Evolutionary conservation across 2,329 filamentous ascomycete genomes (phyloP), one percentile per base, ranked within the genome.

Genomic region (Fusarium phyllophilum): DNA sequence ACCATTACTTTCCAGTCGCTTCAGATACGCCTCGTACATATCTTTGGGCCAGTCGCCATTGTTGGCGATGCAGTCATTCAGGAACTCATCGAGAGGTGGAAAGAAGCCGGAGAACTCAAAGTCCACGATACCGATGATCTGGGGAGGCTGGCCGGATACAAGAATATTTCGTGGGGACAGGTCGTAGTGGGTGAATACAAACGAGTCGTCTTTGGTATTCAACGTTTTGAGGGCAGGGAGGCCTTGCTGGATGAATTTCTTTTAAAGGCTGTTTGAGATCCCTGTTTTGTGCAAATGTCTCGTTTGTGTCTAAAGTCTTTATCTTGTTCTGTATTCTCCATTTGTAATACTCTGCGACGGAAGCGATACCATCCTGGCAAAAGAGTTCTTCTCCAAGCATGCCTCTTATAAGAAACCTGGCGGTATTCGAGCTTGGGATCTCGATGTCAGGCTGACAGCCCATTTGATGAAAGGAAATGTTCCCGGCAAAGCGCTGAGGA

Each of bases 61-160:
- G 3, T 70, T 67, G 24, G 36, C 58, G 3, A 67, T 41, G 4
- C 34, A 52, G 10, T 70, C 66, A 13, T 67, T 70, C 2, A 72
- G 17, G n/a, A 67, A 67, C 12, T 72, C 62, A 5, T 60, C 62
- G 2, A 58, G 38, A 0, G 38, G 4, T 3, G 62, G 62, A 22
- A 70, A 72, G 39, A 70, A 70, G 9, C 69, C 66, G 0, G 66
- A 41, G 41, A 70, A 70, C 33, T 72, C 62, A 26, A 70, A 70
- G 24, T 72, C 69, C 0, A 70, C 58, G 12, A 70, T 60, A 0
- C 66, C 69, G 1, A 58, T 70, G 20, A 67, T 63, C 8, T 36
- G 33, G 5, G 54, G 49, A 18, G 57, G 48, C 2, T 60, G n/a
- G 10, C 54, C 54, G 5, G 58, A 60, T 14, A 63, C 10, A 2